A percentile compares a stretch with the other conserved stretches of the same genome.
Evolutionary conservation across 2,329 filamentous ascomycete genomes (phyloP).

Genomic region (Pseudogymnoascus sp.): DNA sequence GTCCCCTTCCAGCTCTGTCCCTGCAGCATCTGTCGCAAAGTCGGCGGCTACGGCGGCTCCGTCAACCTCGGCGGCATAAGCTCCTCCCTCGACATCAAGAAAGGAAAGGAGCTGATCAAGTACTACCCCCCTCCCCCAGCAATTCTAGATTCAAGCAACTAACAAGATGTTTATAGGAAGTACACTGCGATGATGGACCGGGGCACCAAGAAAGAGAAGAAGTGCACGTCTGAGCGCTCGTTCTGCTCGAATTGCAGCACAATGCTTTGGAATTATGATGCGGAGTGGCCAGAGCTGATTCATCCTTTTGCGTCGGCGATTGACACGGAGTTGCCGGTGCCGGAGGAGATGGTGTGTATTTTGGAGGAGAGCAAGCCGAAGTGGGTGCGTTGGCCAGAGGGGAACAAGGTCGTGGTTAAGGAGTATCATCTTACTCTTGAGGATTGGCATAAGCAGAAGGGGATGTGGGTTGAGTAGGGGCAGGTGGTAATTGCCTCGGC

Average conservation of each 20-base stretch:
- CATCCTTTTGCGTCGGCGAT: slow-evolving; percentile 42
- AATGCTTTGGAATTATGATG: slow-evolving; percentile 41
- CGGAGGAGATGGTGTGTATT: slow-evolving; percentile 40
- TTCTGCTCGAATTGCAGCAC: slow-evolving; percentile 39
- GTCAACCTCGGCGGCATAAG: slow-evolving; percentile 39
- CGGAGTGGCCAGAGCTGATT: slow-evolving; percentile 38
- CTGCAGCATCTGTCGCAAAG: slow-evolving; percentile 41
- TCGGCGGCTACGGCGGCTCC: slow-evolving; percentile 35
- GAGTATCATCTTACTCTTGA: slow-evolving; percentile 35
- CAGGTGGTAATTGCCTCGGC: neutral
- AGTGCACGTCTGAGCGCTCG: slow-evolving; percentile 35
- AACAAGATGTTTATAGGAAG: slow-evolving; percentile 28
- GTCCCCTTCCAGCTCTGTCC: slow-evolving; percentile 41
- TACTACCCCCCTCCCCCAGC: slow-evolving; percentile 18
- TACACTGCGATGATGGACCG: slow-evolving; percentile 37
- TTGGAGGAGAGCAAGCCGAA: slow-evolving; percentile 35
- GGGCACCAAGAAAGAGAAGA: slow-evolving; percentile 31
- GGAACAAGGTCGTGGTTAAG: slow-evolving; percentile 35
- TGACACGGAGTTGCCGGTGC: slow-evolving; percentile 36
- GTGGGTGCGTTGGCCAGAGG: slow-evolving; percentile 40
- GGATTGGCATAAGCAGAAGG: slow-evolving; percentile 37
- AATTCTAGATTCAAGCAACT: neutral
- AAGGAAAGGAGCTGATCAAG: slow-evolving; percentile 37
- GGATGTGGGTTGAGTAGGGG: slow-evolving; percentile 16
- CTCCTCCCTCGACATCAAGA: slow-evolving; percentile 32